These are phyloP conservation scores for Mycena citricolor DNA, from an alignment of 1,284 basidiomycete species.

Conservation along the genomic window DNA sequence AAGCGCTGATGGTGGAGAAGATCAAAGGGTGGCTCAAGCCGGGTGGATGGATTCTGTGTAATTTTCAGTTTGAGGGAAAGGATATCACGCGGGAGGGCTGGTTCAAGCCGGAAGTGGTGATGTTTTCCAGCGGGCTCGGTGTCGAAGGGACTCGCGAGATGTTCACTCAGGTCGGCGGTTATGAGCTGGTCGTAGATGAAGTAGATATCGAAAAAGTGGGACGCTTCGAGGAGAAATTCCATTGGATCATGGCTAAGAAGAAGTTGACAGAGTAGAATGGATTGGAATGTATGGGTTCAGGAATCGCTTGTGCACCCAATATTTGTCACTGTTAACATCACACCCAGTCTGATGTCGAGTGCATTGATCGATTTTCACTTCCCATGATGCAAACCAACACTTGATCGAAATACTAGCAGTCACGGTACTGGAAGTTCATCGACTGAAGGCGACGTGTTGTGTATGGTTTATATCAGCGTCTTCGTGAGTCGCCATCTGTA, in stretches of 20 bases:
- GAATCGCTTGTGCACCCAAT: too few species aligned
- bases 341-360: too few species aligned
- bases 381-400: too few species aligned
- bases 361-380: too few species aligned
- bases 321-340: too few species aligned
- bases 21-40: conserved; percentile 28
- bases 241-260: conserved; percentile 30
- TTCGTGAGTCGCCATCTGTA: too few species aligned
- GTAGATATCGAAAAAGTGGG: conserved; percentile 26
- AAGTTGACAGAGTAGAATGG: too few species aligned
- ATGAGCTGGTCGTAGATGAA: conserved; percentile 25
- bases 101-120: conserved; percentile 26
- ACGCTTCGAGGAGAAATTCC: conserved; percentile 25
- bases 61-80: conserved; percentile 22
- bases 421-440: too few species aligned
- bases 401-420: too few species aligned
- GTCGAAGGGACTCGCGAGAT: conserved; percentile 28
- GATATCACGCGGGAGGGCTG: conserved; percentile 25
- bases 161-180: conserved; percentile 20
- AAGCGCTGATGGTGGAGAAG: conserved; percentile 25
- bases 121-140: conserved; percentile 28
- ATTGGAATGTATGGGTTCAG: too few species aligned
- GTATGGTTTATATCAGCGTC: too few species aligned
- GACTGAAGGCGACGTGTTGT: too few species aligned
- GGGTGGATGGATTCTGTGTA: conserved; percentile 27